These are phyloP conservation scores for Metarhizium anisopliae DNA, from an alignment of 2,329 filamentous ascomycete species.

Conservation along the genomic window DNA sequence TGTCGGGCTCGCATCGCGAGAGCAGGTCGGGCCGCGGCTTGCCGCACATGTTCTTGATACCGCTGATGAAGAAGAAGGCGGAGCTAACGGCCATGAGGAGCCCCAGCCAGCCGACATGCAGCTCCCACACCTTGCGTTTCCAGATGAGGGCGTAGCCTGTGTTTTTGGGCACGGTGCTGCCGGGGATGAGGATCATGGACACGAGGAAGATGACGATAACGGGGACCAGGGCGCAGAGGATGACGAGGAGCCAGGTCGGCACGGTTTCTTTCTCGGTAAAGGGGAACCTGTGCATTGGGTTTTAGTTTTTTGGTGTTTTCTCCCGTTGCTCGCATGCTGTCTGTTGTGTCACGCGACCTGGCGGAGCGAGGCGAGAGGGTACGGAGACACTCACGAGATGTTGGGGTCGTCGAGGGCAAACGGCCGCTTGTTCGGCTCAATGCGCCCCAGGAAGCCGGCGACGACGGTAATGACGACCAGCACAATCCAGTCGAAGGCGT, in stretches of 20 bases:
- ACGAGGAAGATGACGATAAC: constrained; percentile 59
- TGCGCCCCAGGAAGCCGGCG: constrained; percentile 48
- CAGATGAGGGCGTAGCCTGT: constrained; percentile 60
- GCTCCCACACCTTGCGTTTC: constrained; percentile 83
- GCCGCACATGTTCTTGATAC: constrained; percentile 70
- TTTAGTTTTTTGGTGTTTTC: too few relatives aligned
- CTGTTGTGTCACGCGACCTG: background rate
- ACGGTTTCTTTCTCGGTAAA: constrained; percentile 64
- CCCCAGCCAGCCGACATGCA: constrained; percentile 78
- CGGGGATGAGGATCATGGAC: constrained; percentile 62
- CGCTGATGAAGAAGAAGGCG: constrained; percentile 73
- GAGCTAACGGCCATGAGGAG: constrained; percentile 63
- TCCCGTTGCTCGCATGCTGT: background rate
- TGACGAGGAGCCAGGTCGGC: constrained; percentile 51
- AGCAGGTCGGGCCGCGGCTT: constrained; percentile 76
- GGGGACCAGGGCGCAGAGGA: constrained; percentile 58
- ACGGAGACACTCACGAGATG: constrained; percentile 53
- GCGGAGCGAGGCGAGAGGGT: background rate
- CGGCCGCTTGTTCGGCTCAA: constrained; percentile 57
- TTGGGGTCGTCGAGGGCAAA: constrained; percentile 64
- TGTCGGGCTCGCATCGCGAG: constrained; percentile 67
- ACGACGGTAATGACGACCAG: constrained; percentile 50
- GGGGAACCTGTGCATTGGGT: constrained; percentile 49
- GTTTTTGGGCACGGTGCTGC: constrained; percentile 52
- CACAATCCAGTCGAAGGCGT: constrained; percentile 66